Conservation (phyloP, 352 stramenopile genomes). For the Globisporangium emineosum region DNA sequence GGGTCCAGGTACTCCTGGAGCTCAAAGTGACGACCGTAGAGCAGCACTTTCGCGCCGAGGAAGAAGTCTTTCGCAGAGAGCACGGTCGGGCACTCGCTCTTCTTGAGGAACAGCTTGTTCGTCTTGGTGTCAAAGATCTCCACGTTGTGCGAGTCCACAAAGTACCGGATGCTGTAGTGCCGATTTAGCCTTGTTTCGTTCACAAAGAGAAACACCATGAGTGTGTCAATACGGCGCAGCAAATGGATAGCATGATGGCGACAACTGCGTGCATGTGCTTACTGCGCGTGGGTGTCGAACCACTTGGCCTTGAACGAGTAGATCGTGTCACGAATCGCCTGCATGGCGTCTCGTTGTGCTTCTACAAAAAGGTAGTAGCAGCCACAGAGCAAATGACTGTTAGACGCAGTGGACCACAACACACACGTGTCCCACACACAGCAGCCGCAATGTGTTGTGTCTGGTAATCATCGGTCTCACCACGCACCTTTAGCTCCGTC, state of each 20-base stretch:
- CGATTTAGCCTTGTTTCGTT: slow-evolving; percentile 60
- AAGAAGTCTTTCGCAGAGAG: slow-evolving; percentile 79
- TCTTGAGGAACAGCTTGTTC: slow-evolving; percentile 90
- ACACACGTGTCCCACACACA: background rate
- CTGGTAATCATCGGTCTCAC: background rate
- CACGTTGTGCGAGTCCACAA: slow-evolving; percentile 69
- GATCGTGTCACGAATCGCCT: slow-evolving; percentile 63
- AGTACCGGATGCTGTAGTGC: slow-evolving; percentile 81
- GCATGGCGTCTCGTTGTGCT: slow-evolving; percentile 30
- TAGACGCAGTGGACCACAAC: background rate
- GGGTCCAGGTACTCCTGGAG: slow-evolving; percentile 82
- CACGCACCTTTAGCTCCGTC: background rate
- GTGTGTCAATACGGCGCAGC: no score
- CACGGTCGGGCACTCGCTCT: slow-evolving; percentile 73
- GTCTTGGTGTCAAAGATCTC: slow-evolving; percentile 89
- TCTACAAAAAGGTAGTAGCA: background rate
- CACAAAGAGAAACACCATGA: no score
- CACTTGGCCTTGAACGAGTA: slow-evolving; percentile 83
- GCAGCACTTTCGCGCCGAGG: slow-evolving; percentile 73
- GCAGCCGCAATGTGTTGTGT: background rate
- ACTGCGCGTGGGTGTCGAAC: slow-evolving; percentile 81
- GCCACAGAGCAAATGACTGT: background rate
- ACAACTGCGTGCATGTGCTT: background rate
- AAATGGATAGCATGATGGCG: no score
- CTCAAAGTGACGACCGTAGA: slow-evolving; percentile 83